Conservation (phyloP, 2,329 filamentous ascomycete genomes). For the Fusarium temperatum region DNA sequence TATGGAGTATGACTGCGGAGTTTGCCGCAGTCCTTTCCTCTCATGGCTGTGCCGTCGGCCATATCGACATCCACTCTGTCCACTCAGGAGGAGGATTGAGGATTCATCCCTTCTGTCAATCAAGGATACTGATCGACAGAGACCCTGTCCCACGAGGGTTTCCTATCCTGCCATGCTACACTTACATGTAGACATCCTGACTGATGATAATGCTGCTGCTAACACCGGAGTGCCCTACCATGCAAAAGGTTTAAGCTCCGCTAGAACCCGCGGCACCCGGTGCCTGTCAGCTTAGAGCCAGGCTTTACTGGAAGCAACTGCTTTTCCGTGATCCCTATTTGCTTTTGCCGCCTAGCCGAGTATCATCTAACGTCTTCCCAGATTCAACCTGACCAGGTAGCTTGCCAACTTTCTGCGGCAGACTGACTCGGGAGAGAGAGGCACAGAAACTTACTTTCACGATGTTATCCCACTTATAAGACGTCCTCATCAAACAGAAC, state of each 20-base stretch:
- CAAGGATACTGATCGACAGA: conserved; percentile 31
- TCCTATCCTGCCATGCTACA: conserved; percentile 22
- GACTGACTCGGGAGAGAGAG: conserved; percentile 26
- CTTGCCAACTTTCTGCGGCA: conserved; percentile 22
- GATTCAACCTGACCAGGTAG: conserved; percentile 23
- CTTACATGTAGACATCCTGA: neutral
- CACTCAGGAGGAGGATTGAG: neutral
- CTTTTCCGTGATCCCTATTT: conserved; percentile 30
- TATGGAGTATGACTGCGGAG: neutral
- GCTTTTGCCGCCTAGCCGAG: conserved; percentile 28
- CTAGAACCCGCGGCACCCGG: conserved; percentile 10
- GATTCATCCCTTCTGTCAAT: conserved; percentile 31
- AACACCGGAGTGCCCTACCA: neutral
- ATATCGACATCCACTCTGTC: conserved; percentile 16
- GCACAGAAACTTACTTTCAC: conserved; percentile 20
- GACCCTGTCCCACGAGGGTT: conserved; percentile 34
- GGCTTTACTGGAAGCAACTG: conserved; percentile 22
- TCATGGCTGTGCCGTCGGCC: conserved; percentile 24
- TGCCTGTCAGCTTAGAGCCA: conserved; percentile 7
- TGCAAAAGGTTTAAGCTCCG: conserved; percentile 28
- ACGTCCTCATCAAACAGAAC: conserved; percentile 7
- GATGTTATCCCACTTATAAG: conserved; percentile 4
- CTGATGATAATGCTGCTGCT: neutral
- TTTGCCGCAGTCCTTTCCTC: conserved; percentile 21
- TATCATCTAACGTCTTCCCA: conserved; percentile 17